Percentiles rank a stretch among this genome's conserved stretches.
Evolutionary conservation across 192 early-diverging fungal species (phyloP).

Genomic region (Podila verticillata): DNA sequence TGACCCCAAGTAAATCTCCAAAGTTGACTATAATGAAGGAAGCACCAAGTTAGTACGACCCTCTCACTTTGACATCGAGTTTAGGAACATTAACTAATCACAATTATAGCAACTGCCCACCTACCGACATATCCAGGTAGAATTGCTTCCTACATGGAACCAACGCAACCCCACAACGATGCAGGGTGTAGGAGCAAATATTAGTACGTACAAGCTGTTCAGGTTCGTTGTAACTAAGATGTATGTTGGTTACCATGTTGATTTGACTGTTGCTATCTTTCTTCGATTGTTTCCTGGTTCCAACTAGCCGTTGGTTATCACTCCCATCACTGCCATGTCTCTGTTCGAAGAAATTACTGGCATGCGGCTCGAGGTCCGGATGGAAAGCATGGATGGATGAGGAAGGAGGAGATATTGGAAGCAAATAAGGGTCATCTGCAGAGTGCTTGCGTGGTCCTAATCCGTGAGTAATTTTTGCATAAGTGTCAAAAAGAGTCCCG

Average conservation of each 20-base stretch:
- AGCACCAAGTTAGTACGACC: neutral
- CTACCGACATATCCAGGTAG: too few relatives aligned
- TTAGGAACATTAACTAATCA: neutral
- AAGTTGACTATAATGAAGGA: slow-evolving; percentile 11
- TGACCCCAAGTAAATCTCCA: slow-evolving; percentile 30
- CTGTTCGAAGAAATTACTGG: slow-evolving; percentile 7
- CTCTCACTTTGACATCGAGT: neutral
- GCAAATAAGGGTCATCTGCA: slow-evolving; percentile 18
- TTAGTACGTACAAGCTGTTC: too few relatives aligned
- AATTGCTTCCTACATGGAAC: too few relatives aligned
- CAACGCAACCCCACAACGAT: too few relatives aligned
- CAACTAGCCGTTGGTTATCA: slow-evolving; percentile 14
- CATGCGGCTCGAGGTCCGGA: slow-evolving; percentile 10
- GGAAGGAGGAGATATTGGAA: neutral
- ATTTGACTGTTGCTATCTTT: neutral
- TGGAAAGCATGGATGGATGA: slow-evolving; percentile 17
- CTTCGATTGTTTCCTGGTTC: neutral
- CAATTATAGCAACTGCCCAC: too few relatives aligned
- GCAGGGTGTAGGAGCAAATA: too few relatives aligned
- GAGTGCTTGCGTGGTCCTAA: slow-evolving; percentile 37
- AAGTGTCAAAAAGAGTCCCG: neutral
- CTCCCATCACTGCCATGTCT: slow-evolving; percentile 24
- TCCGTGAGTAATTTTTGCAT: neutral
- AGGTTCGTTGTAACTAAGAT: too few relatives aligned
- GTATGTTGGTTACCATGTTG: neutral